Evolutionary conservation across 768 basidiomycete genomes (phyloP), one percentile per base, ranked within the genome.

Genomic region (Xerocomus potaroensis): DNA sequence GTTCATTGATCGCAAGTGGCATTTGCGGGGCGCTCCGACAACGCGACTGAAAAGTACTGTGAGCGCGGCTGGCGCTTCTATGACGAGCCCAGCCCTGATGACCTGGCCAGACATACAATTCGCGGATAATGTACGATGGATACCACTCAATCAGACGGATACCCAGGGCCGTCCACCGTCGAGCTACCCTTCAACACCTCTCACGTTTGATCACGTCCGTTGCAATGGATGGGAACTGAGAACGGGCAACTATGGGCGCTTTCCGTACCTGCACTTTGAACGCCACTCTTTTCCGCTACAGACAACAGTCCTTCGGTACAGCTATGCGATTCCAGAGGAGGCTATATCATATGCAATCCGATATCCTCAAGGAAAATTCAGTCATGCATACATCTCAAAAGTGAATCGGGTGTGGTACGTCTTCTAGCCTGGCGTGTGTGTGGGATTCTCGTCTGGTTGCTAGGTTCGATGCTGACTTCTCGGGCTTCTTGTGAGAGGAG

Each of bases 21-120:
- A n/a, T n/a, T n/a, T n/a, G n/a, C n/a, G n/a, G n/a, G n/a, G n/a
- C n/a, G n/a, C n/a, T n/a, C n/a, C n/a, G n/a, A n/a, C n/a, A n/a
- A n/a, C n/a, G n/a, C n/a, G n/a, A n/a, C n/a, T n/a, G n/a, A 48
- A 5, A 74, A 75, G 47, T 75, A 73, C 53, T 33, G 45, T 5
- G 19, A 24, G 4, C 64, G 73, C 1, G 74, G 73, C 1, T 75
- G 71, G 71, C 47, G 47, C 5, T 48, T 69, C 11, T 49, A 54
- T 32, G 43, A 33, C 16, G 7, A 27, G 7, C 50, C 50, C 12
- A 37, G 45, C 8, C 43, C 47, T 2, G 4, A 27, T 23, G 48
- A 58, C 12, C 7, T 34, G 0, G 23, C 38, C n/a, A n/a, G n/a
- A n/a, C n/a, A n/a, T n/a, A n/a, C n/a, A n/a, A n/a, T n/a, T n/a